Evolutionary conservation across 108 stramenopile genomes (phyloP).

Genomic region (Nannochloropsis gaditana): DNA sequence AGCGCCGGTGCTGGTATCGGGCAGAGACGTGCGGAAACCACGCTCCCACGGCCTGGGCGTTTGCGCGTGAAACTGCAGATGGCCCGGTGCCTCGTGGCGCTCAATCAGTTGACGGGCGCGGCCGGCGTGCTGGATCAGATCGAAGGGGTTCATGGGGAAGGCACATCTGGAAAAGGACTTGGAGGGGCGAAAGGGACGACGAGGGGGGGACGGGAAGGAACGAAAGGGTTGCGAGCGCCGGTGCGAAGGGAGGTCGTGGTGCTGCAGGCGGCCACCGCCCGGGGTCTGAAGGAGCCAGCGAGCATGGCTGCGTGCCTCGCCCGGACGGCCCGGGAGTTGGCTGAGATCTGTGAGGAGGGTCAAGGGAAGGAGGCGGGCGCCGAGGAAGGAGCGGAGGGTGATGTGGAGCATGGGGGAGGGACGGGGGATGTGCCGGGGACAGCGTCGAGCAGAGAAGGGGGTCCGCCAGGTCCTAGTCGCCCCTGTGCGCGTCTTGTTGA

Average conservation of each 20-base stretch:
- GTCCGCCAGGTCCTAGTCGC: too few species aligned
- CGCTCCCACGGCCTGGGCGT: neutral
- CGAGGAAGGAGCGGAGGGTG: neutral
- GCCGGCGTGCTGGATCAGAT: neutral
- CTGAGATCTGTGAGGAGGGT: neutral
- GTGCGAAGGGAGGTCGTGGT: constrained; percentile 16
- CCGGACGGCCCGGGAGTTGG: neutral
- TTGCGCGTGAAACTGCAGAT: neutral
- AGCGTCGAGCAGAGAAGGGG: too few species aligned
- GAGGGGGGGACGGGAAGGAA: neutral
- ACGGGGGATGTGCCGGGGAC: too few species aligned
- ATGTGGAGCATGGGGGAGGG: neutral
- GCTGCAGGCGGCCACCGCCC: neutral
- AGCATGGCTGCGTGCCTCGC: neutral
- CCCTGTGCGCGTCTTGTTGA: too few species aligned
- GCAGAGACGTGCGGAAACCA: neutral
- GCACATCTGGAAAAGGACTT: neutral
- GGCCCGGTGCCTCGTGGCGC: neutral
- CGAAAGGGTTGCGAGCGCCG: neutral
- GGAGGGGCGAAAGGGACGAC: neutral
- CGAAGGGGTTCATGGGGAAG: neutral
- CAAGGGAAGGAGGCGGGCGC: neutral
- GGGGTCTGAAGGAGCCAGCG: neutral
- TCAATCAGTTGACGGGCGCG: neutral
- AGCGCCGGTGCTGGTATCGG: neutral